Evolutionary conservation across 23 red algal genomes (phyloP), one percentile per base, ranked within the genome.

Genomic region (Agarophyton chilense): DNA sequence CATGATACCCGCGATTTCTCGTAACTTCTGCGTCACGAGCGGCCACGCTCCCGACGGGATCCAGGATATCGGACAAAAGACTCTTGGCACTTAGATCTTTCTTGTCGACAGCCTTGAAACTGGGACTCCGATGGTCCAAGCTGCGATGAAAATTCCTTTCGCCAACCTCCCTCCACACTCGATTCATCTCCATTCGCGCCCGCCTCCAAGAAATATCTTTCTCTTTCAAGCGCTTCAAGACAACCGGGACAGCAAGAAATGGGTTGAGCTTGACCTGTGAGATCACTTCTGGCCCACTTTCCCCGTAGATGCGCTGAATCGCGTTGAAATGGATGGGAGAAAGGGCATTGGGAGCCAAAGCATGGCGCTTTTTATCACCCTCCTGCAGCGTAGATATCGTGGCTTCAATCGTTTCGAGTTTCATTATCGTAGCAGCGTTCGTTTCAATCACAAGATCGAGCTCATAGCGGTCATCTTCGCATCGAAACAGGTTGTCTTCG

Each of bases 401-500:
- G 26, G 78, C 76, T 57, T 86, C 97, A 52, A 99, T 93, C n/a
- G 93, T 87, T 72, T 96, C 93, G 14, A 99, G 92, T 79, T 94
- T 93, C 41, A 79, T 76, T 62, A 99, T 99, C 9, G 94, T 99
- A 8, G 97, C 88, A 12, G 93, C 83, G 66, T 99, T 99, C 0
- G 97, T 99, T 54, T 94, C 93, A 64, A 99, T 99, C 22, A 99
- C 93, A 89, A 99, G 95, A 65, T 99, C 97, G 2, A 99, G 78
- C 84, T 99, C 97, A 70, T 99, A 99, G 34, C 97, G 87, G 58
- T 99, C 97, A 80, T 99, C 97, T 82, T 99, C 97, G 44, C 93
- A 95, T 8, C 97, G 90, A 51, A 94, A 96, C 2, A 99, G 81
- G 74, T 96, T 96, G 24, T 99, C 97, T 65, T 99, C 93, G 49